Percentiles rank a stretch among this genome's conserved stretches.
Evolutionary conservation across 345 rosid genomes (phyloP).

Genomic region (Populus simonii): DNA sequence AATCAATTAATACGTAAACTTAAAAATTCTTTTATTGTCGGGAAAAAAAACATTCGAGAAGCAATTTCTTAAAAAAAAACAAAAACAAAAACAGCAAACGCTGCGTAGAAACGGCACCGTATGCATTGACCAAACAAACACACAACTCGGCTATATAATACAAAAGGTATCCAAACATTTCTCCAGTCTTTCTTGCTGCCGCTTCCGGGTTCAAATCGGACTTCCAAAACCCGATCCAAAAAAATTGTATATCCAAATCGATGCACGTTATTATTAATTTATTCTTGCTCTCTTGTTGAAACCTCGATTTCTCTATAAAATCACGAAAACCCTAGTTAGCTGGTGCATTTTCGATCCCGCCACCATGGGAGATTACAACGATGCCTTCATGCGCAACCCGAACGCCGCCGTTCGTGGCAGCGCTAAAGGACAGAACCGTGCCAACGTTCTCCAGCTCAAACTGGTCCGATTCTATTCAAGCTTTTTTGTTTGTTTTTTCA

Average conservation of each 20-base stretch:
- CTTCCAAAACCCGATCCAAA: not conserved
- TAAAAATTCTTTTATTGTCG: no score
- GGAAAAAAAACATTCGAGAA: no score
- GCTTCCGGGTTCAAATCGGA: not conserved
- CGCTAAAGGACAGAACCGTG: slow-evolving; percentile 82
- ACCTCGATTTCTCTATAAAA: not conserved
- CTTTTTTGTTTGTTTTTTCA: not conserved
- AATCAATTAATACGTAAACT: no score
- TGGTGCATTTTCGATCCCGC: slow-evolving; percentile 13
- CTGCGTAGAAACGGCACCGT: no score
- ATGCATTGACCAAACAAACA: no score
- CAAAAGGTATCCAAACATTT: not conserved
- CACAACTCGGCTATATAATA: no score
- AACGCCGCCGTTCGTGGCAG: slow-evolving; percentile 82
- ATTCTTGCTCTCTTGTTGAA: not conserved
- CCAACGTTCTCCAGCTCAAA: slow-evolving; percentile 94
- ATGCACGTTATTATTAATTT: not conserved
- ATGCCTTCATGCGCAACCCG: slow-evolving; percentile 80
- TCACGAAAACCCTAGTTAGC: slow-evolving; percentile 32
- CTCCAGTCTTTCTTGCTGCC: not conserved
- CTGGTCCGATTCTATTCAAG: slow-evolving; percentile 41
- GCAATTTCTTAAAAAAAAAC: no score
- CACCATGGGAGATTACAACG: slow-evolving; percentile 71
- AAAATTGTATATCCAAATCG: not conserved
- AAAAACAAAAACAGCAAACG: no score